Evolutionary conservation across 1,284 basidiomycete species (phyloP), one percentile per base, ranked within the genome.

Genomic region (Fomitopsis schrenkii): DNA sequence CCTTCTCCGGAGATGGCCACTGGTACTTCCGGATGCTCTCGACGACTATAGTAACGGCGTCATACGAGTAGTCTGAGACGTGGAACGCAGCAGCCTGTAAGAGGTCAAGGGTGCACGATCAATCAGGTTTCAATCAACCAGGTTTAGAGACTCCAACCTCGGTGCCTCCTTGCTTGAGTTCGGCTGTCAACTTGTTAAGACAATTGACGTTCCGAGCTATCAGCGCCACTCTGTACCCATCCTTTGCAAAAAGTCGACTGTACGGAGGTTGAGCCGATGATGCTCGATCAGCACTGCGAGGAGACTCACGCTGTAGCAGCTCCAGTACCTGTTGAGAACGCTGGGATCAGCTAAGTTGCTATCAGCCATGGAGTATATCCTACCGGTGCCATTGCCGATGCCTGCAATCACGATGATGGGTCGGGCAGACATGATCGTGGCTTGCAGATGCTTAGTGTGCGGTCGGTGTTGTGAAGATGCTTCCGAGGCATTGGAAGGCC

Each of bases 151-250:
- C 4, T 61, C 75, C 57, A 61, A 86, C 88, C 66, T 87, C 81
- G 40, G 85, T 87, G 19, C 87, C 88, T n/a, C 75, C 72, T 33
- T 64, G 56, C 59, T 80, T 86, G 56, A 92, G 79, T 55, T 87
- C 85, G 2, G 78, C 69, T 6, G 84, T 81, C 7, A 87, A 74
- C 44, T 78, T 79, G 59, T 83, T 75, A 9, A 90, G 75, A 22
- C 77, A 70, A 22, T 84, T 83, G 1, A 76, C 71, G 48, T 83
- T 83, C 46, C 90, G 79, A 9, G 88, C 87, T 52, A 92, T 79
- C 53, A 92, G 73, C 0, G 90, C 90, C 44, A 92, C 80, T 46
- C 80, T 82, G 68, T 90, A 92, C 0, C 90, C 89, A 38, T 82
- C 74, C 68, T 83, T 83, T 5, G 85, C 79, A 63, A 90, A 90